Base-by-base conservation (phyloP, 2,329 filamentous ascomycete species). In the Fusarium agapanthi region DNA sequence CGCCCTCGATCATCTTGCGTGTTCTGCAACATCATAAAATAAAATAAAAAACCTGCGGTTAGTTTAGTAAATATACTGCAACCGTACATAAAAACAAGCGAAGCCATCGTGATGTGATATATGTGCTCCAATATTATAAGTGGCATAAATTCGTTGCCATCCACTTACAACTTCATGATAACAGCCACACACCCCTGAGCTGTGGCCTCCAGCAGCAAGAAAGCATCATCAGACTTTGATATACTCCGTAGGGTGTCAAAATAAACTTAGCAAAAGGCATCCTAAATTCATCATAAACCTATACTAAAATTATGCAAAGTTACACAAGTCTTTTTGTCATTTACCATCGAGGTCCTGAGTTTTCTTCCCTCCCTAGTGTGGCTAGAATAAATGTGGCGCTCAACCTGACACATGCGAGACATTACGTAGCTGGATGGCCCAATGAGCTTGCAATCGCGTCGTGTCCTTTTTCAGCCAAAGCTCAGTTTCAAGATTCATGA, bases 371-470 rank as follows among this genome's bases (percentile, higher is more conserved):
- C n/a, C 41, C 7, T 44, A 18, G n/a, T 44, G 41, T 71, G 68
- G 69, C 66, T 38, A 3, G 7, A 13, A 6, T 18, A 16, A 16
- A 15, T n/a, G 62, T 67, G 64, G 64, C 64, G 37, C 20, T 26
- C n/a, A 34, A 44, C 65, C 57, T 65, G 35, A 65, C 65, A 60
- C 62, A 67, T 67, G 55, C 43, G 45, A 65, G 71, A 55, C 50
- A 65, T 74, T 74, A 74, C 61, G 61, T 69, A 69, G 72, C 64
- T 68, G 61, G 57, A 75, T 67, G 66, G 74, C 48, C 76, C 76
- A 78, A 78, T 78, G 54, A 78, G 73, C 76, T 66, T 75, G 67
- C 76, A 76, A 75, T 76, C 76, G 76, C 76, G 76, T 78, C 76
- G 76, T 78, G 76, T 78, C 76, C 76, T 78, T 76, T 78, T 78